Conservation (phyloP, 345 rosid genomes). For the Nasturtium officinale region DNA sequence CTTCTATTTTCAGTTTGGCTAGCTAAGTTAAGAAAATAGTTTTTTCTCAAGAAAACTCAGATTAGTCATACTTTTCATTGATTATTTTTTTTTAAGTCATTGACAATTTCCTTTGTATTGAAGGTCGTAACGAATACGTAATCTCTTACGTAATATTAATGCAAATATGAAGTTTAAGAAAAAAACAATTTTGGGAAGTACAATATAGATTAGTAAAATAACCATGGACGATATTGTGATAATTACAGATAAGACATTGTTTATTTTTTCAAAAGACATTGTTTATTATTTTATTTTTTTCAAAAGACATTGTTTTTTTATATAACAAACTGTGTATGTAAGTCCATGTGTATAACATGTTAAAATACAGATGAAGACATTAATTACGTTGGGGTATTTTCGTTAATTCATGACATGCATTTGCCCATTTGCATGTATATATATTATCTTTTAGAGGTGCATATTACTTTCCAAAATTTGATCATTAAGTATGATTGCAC, state of each 20-base stretch:
- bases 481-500: conserved; percentile 7
- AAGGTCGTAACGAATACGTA: background rate
- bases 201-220: no score
- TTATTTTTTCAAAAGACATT: background rate
- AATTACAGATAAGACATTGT: background rate
- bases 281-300: no score
- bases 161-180: background rate
- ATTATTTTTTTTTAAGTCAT: background rate
- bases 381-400: no score
- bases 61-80: background rate
- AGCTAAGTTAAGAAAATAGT: background rate
- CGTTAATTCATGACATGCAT: background rate
- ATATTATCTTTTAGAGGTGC: background rate
- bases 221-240: background rate
- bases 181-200: background rate
- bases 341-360: background rate
- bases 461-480: background rate
- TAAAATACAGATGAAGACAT: no score
- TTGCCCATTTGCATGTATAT: background rate
- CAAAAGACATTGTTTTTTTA: background rate
- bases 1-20: background rate
- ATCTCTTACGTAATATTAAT: background rate
- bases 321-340: background rate
- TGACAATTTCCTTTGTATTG: background rate
- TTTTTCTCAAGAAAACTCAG: background rate